phyloP scores from a whole-genome alignment of 1,284 basidiomycete species.

The Inonotus hispidus region DNA sequence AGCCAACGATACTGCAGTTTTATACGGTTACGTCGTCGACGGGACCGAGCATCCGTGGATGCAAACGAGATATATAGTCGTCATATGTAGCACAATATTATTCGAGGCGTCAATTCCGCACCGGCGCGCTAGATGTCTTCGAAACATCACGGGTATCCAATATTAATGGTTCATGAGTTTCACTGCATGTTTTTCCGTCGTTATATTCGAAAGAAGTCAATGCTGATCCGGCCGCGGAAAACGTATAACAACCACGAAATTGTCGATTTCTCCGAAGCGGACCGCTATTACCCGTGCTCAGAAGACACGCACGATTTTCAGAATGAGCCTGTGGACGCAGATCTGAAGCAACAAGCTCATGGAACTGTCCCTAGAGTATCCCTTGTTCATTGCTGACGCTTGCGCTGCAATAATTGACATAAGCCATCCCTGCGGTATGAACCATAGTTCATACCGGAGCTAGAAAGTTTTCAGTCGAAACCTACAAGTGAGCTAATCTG shows the following conservation, averaged over 20 bases:
- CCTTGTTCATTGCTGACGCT: too few relatives aligned
- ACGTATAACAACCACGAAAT: background rate
- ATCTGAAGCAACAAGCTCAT: too few relatives aligned
- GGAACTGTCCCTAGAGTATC: too few relatives aligned
- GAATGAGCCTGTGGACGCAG: too few relatives aligned
- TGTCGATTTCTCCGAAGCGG: background rate
- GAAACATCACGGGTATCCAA: constrained; percentile 2
- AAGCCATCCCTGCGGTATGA: too few relatives aligned
- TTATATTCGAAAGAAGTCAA: background rate
- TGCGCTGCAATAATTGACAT: too few relatives aligned
- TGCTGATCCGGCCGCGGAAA: background rate
- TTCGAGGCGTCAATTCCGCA: background rate
- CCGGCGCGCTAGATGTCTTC: background rate
- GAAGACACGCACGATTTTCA: too few relatives aligned
- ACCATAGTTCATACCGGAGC: too few relatives aligned
- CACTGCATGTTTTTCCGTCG: background rate
- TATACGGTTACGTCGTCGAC: background rate
- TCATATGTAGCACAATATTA: background rate
- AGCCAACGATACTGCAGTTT: too few relatives aligned
- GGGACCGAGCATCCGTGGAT: background rate
- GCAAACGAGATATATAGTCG: background rate
- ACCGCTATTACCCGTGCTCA: background rate
- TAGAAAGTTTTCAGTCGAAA: too few relatives aligned
- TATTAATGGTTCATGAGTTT: background rate
- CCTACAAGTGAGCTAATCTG: too few relatives aligned